Base-by-base conservation (phyloP, 2,329 filamentous ascomycete species). In the Tolypocladium cylindrosporum region DNA sequence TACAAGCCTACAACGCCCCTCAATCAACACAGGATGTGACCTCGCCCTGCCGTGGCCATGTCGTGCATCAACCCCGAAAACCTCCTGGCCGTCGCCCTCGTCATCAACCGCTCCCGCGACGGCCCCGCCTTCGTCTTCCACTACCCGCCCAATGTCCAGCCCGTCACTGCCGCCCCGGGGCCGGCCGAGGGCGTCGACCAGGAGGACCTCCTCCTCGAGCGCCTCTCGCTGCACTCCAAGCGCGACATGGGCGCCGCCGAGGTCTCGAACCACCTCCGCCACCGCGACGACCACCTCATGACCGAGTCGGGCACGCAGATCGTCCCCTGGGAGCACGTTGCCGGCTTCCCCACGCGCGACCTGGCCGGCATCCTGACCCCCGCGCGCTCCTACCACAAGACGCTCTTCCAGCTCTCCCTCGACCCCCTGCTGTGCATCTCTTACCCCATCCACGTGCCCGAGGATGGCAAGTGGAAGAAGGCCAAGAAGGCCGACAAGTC, bases 101-200 rank as follows among this genome's bases (percentile, higher is more conserved):
- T 91, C 63, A 84, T 90, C 66, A 84, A 84, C 66, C 83, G 88
- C 63, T 89, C 88, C 40, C 85, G 88, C 63, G 88, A 90, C 65
- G 90, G 91, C 19, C 89, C 91, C 36, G 84, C 86, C 62, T 88
- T 94, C 66, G 88, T 94, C 66, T 96, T 92, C 72, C 90, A 96
- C 72, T 94, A 94, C 67, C 91, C 91, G n/a, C 81, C 86, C n/a
- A 71, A 75, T 53, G 77, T 83, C 50, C 68, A 71, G 60, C 71
- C 67, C 54, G 69, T 61, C 66, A 63, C 71, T 19, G 71, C 72
- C 36, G 69, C 70, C n/a, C 63, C 69, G 6, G 68, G 67, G 19
- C 61, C 70, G 19, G 68, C 71, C 14, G 73, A 69, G 41, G 59
- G 59, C 43, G 60, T 50, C 27, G 78, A 82, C 54, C 74, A 80